Evolutionary conservation across 192 early-diverging fungal species (phyloP).

Genomic region (Rhizophagus prolifer): DNA sequence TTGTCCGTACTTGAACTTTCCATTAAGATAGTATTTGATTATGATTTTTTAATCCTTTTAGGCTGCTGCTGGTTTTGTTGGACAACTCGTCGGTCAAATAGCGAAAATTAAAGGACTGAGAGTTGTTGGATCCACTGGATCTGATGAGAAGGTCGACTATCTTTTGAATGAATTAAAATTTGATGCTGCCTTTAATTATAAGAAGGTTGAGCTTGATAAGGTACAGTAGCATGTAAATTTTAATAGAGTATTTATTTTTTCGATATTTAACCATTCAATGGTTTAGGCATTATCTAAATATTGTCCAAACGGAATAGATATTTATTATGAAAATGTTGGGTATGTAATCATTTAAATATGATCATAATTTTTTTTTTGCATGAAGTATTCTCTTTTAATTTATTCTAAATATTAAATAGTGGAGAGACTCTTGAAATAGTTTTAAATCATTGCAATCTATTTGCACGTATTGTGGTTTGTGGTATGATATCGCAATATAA

Average conservation of each 20-base stretch:
- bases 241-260: too few relatives aligned
- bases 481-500: conserved; percentile 81
- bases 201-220: conserved; percentile 49
- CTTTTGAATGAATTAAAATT: conserved; percentile 63
- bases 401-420: background rate
- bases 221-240: too few relatives aligned
- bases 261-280: conserved; percentile 38
- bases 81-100: conserved; percentile 70
- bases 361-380: background rate
- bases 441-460: conserved; percentile 58
- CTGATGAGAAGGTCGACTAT: conserved; percentile 71
- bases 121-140: conserved; percentile 74
- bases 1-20: too few relatives aligned
- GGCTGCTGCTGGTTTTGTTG: conserved; percentile 84
- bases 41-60: conserved; percentile 20
- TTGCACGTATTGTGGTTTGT: conserved; percentile 68
- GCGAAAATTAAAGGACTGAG: conserved; percentile 68
- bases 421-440: conserved; percentile 77
- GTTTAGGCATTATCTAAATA: conserved; percentile 54
- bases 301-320: conserved; percentile 80
- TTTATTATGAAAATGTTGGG: conserved; percentile 85
- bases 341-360: background rate
- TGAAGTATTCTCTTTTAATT: background rate
- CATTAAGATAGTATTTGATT: background rate
- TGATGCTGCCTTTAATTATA: conserved; percentile 86